phyloP scores from a whole-genome alignment of 1,284 basidiomycete genomes.

The Austropuccinia psidii region DNA sequence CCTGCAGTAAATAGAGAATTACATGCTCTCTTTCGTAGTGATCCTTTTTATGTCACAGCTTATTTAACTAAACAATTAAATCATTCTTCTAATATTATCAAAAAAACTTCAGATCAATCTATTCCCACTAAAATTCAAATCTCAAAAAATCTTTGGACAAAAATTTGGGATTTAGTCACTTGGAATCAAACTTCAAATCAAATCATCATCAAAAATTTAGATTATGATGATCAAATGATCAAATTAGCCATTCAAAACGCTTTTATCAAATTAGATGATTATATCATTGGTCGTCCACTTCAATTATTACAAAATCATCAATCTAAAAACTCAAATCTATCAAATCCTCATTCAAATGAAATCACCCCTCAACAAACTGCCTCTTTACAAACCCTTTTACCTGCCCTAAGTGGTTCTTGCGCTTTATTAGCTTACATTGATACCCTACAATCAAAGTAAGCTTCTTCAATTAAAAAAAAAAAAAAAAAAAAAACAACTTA shows the following conservation, averaged over 20 bases:
- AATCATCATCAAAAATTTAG: slow-evolving; percentile 40
- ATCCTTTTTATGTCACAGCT: slow-evolving; percentile 41
- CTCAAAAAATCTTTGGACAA: slow-evolving; percentile 42
- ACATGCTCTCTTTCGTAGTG: slow-evolving; percentile 50
- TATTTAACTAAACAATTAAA: slow-evolving; percentile 21
- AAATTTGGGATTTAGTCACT: slow-evolving; percentile 41
- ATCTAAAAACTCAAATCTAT: background rate
- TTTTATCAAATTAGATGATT: slow-evolving; percentile 67
- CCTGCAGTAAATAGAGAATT: slow-evolving; percentile 77
- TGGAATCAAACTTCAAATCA: background rate
- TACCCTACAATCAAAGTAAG: slow-evolving; percentile 52
- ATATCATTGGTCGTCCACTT: slow-evolving; percentile 67
- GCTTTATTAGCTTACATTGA: slow-evolving; percentile 78
- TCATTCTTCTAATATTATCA: background rate
- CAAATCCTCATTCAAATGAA: slow-evolving; percentile 4
- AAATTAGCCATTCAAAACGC: slow-evolving; percentile 67
- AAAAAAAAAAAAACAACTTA: too few relatives aligned
- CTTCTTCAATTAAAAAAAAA: too few relatives aligned
- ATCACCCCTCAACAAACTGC: slow-evolving; percentile 31
- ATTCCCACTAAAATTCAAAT: background rate
- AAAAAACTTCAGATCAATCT: slow-evolving; percentile 12
- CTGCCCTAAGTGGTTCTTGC: slow-evolving; percentile 75
- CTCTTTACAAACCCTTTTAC: slow-evolving; percentile 57
- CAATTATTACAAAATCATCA: slow-evolving; percentile 54
- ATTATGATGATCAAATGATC: slow-evolving; percentile 59